Evolutionary conservation across 345 rosid species (phyloP).

Genomic region (Carallia pectinifolia): DNA sequence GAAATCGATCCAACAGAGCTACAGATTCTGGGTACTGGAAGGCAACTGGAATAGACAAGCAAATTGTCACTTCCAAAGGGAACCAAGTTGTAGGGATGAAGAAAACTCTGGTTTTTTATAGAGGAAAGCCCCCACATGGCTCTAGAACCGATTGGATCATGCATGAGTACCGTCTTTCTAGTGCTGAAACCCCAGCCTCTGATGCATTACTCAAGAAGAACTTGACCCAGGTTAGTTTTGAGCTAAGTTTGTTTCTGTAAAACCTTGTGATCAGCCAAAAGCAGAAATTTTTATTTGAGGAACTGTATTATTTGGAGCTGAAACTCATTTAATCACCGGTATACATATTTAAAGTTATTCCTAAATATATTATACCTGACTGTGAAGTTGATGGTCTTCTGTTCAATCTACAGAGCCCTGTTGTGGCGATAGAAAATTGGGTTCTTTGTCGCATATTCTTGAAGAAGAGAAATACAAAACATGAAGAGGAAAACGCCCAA

Average conservation of each 20-base stretch:
- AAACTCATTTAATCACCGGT: neutral
- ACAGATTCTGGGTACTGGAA: constrained; percentile 91
- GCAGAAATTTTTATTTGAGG: neutral
- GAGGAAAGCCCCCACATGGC: constrained; percentile 88
- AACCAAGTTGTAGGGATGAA: constrained; percentile 75
- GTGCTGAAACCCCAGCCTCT: constrained; percentile 16
- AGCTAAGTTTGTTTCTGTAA: neutral
- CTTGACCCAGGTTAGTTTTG: constrained; percentile 35
- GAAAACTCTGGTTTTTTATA: constrained; percentile 95
- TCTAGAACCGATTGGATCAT: constrained; percentile 91
- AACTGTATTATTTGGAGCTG: neutral
- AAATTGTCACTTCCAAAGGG: constrained; percentile 59
- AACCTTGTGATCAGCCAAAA: neutral
- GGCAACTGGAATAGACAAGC: constrained; percentile 89
- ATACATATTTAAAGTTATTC: neutral
- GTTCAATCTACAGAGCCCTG: constrained; percentile 35
- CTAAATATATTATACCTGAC: neutral
- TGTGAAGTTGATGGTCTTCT: constrained; percentile 7
- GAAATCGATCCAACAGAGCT: constrained; percentile 85
- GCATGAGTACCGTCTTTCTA: constrained; percentile 85
- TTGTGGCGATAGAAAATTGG: constrained; percentile 62
- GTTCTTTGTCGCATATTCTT: constrained; percentile 89
- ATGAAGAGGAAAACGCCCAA: constrained; percentile 36
- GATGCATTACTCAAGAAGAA: constrained; percentile 30
- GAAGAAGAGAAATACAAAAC: constrained; percentile 68